Evolutionary conservation across 2,329 filamentous ascomycete species (phyloP).

Genomic region (Xylariomycetidae sp.): DNA sequence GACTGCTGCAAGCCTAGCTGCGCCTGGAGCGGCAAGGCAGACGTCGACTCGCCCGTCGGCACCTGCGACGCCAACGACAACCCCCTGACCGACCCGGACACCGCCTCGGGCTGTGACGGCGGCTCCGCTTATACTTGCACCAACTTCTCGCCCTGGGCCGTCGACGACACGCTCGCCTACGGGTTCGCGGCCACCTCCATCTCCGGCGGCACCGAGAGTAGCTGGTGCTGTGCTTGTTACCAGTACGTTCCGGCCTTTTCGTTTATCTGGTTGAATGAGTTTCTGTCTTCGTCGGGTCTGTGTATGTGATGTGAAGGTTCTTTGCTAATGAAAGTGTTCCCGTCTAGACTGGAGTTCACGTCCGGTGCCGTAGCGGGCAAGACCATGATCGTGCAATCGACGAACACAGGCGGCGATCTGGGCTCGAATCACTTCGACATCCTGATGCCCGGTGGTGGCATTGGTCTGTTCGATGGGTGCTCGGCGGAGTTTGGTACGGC

Average conservation of each 20-base stretch:
- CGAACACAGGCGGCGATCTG: conserved; percentile 52
- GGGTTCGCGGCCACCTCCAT: conserved; percentile 51
- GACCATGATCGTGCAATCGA: conserved; percentile 53
- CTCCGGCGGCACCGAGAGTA: conserved; percentile 37
- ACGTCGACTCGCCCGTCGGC: conserved; percentile 35
- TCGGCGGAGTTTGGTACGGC: conserved; percentile 34
- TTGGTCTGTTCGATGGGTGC: conserved; percentile 45
- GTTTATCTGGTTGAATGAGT: not conserved
- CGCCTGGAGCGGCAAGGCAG: conserved; percentile 43
- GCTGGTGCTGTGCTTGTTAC: conserved; percentile 55
- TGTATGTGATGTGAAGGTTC: too few relatives aligned
- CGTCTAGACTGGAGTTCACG: conserved; percentile 26
- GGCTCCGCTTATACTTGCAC: conserved; percentile 48
- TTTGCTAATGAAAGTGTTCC: not conserved
- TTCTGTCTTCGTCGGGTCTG: not conserved
- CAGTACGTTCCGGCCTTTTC: conserved; percentile 28
- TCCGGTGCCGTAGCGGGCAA: conserved; percentile 44
- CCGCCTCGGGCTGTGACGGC: conserved; percentile 42
- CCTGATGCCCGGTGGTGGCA: conserved; percentile 42
- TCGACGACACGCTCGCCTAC: conserved; percentile 47
- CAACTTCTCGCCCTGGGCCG: conserved; percentile 47
- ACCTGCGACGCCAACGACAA: conserved; percentile 42
- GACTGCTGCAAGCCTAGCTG: conserved; percentile 58
- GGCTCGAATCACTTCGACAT: conserved; percentile 49
- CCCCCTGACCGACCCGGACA: conserved; percentile 35